A percentile compares a stretch with the other conserved stretches of the same genome.
Conservation (phyloP, 2,329 filamentous ascomycete genomes). For the Zymoseptoria passerinii region DNA sequence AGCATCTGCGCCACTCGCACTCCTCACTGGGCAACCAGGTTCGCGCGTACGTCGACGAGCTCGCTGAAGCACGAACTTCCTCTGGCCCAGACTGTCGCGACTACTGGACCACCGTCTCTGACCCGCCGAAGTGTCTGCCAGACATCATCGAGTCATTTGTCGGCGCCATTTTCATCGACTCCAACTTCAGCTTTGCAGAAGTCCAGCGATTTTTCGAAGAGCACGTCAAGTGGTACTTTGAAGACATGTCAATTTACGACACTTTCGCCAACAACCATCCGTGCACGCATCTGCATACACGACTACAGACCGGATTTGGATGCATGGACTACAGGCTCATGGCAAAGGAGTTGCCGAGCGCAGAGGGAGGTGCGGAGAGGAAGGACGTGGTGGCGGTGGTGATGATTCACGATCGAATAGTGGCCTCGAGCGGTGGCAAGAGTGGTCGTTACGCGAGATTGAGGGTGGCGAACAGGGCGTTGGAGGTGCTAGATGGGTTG, state of each 20-base stretch:
- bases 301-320: constrained; percentile 55
- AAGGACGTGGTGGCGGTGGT: constrained; percentile 58
- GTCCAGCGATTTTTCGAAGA: constrained; percentile 70
- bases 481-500: constrained; percentile 44
- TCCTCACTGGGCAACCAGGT: constrained; percentile 46
- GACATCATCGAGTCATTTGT: constrained; percentile 86
- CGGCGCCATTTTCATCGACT: constrained; percentile 87
- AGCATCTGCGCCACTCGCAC: constrained; percentile 52
- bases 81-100: constrained; percentile 45
- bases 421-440: constrained; percentile 57
- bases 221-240: constrained; percentile 70
- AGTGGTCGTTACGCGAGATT: constrained; percentile 63
- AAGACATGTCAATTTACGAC: constrained; percentile 81
- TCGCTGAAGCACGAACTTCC: constrained; percentile 46
- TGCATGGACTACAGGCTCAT: constrained; percentile 56
- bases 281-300: constrained; percentile 56
- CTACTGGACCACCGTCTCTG: constrained; percentile 59
- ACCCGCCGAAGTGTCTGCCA: constrained; percentile 68
- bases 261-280: constrained; percentile 80
- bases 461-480: constrained; percentile 52
- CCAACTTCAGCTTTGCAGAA: constrained; percentile 63
- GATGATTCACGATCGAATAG: constrained; percentile 63
- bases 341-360: constrained; percentile 42
- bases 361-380: constrained; percentile 36
- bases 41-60: constrained; percentile 47